These are phyloP conservation scores for Coffea humblotiana DNA, from an alignment of 305 asterid species.

Conservation along the genomic window DNA sequence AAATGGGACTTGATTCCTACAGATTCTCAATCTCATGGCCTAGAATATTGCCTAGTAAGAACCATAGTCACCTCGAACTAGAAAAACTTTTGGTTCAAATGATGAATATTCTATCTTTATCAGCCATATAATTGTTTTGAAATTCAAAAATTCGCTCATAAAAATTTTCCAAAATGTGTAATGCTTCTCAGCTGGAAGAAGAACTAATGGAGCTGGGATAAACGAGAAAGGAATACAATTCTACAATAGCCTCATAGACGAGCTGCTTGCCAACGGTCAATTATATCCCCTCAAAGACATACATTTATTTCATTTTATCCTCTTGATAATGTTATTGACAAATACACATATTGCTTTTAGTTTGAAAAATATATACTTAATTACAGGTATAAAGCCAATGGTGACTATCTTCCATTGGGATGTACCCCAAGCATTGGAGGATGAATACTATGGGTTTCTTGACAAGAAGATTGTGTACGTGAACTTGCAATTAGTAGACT, in stretches of 20 bases:
- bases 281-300: not conserved
- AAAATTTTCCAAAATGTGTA: not conserved
- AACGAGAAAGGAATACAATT: slow-evolving; percentile 2
- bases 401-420: slow-evolving; percentile 52
- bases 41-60: slow-evolving; percentile 44
- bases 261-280: not conserved
- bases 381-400: slow-evolving; percentile 45
- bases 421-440: slow-evolving; percentile 52
- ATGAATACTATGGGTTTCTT: slow-evolving; percentile 52
- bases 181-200: not conserved
- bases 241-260: slow-evolving; percentile 12
- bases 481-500: not conserved
- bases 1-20: slow-evolving; percentile 42
- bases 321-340: not conserved
- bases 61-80: slow-evolving; percentile 17
- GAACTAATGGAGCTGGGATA: not conserved
- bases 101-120: no score
- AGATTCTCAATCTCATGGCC: slow-evolving; percentile 45
- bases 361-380: not conserved
- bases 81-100: no score
- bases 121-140: no score
- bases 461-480: slow-evolving; percentile 45
- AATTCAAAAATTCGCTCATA: no score
- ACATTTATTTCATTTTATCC: not conserved
- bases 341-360: not conserved